Evolutionary conservation across 257 asterid genomes (phyloP).

Genomic region (Galeopsis tetrahit): DNA sequence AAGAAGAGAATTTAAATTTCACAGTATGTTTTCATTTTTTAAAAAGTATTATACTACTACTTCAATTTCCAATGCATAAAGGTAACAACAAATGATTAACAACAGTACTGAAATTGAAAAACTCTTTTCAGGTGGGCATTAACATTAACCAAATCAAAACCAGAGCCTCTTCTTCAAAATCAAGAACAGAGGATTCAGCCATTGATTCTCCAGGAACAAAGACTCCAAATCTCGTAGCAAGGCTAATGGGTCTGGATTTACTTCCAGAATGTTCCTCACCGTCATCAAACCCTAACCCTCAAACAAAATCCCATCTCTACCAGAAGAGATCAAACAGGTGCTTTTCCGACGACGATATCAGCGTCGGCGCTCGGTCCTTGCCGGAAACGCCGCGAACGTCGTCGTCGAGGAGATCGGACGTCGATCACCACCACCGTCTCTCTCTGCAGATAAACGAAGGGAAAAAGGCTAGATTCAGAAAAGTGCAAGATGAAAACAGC

Average conservation of each 20-base stretch:
- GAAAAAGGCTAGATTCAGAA: conserved; percentile 34
- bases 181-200: conserved; percentile 54
- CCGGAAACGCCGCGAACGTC: conserved; percentile 77
- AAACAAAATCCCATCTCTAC: conserved; percentile 32
- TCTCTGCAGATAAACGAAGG: conserved; percentile 67
- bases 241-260: conserved; percentile 90
- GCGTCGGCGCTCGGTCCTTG: conserved; percentile 57
- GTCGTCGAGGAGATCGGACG: conserved; percentile 68
- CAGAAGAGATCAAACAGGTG: conserved; percentile 27
- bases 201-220: conserved; percentile 56
- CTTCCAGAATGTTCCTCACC: conserved; percentile 70
- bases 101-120: conserved; percentile 2
- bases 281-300: conserved; percentile 35
- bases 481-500: background rate
- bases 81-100: background rate
- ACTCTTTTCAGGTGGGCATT: conserved; percentile 60
- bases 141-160: conserved; percentile 64
- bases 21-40: conserved; percentile 51
- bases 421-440: conserved; percentile 55
- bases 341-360: conserved; percentile 47
- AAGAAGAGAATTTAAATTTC: conserved; percentile 50
- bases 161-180: conserved; percentile 36
- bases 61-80: conserved; percentile 45
- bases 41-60: background rate
- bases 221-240: conserved; percentile 89